A percentile compares a stretch with the other conserved stretches of the same genome.
phyloP scores from a whole-genome alignment of 352 stramenopile genomes.

The Nothophytophthora sp. region DNA sequence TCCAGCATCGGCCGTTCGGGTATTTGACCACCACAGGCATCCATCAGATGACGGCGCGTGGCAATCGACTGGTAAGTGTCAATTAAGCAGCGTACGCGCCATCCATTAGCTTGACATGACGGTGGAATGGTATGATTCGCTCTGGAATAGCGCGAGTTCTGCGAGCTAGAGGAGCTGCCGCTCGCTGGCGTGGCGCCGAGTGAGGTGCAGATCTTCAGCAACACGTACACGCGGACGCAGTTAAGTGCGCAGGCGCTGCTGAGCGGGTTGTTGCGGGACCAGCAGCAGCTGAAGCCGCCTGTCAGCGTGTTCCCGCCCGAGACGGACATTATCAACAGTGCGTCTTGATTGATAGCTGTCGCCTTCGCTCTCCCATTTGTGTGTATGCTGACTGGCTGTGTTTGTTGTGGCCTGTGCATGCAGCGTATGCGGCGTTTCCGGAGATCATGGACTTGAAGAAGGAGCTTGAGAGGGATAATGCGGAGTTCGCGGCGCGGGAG shows the following conservation, averaged over 20 bases:
- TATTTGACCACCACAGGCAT: constrained; percentile 67
- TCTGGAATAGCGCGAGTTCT: constrained; percentile 37
- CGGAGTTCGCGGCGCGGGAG: constrained; percentile 49
- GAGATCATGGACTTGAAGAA: constrained; percentile 63
- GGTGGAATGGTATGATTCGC: constrained; percentile 19
- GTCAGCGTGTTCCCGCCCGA: constrained; percentile 65
- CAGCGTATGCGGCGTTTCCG: constrained; percentile 64
- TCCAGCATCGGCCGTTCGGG: constrained; percentile 68
- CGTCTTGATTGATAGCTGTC: constrained; percentile 6
- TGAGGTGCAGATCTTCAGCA: constrained; percentile 67
- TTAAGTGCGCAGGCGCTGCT: constrained; percentile 73
- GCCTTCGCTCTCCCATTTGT: background rate
- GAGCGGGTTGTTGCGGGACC: constrained; percentile 37
- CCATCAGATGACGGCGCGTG: constrained; percentile 63
- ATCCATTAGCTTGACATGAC: constrained; percentile 3
- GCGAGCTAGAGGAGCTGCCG: constrained; percentile 36
- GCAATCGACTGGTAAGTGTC: constrained; percentile 41
- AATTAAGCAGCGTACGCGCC: background rate
- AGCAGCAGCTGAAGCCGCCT: constrained; percentile 32
- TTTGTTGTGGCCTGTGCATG: constrained; percentile 7
- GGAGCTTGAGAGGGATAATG: constrained; percentile 50
- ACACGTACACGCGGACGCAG: constrained; percentile 79
- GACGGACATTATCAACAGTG: constrained; percentile 84
- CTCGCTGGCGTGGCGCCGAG: constrained; percentile 31
- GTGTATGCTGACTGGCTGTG: background rate